Base-by-base conservation (phyloP, 208 protist species). In the Trypanosoma melophagium region DNA sequence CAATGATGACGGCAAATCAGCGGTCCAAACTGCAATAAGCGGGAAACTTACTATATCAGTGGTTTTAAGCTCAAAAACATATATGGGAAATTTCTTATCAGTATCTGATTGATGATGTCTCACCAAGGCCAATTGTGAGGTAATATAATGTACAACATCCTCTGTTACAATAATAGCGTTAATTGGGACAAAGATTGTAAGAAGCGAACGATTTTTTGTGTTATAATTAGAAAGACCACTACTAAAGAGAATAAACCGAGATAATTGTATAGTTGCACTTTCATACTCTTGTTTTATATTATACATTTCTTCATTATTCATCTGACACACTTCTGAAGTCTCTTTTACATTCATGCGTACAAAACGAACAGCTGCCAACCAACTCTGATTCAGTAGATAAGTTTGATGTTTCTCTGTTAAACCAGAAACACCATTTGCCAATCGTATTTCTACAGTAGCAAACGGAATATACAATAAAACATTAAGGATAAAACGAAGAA, bases 401-500 rank as follows among this genome's bases (percentile, higher is more conserved):
- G 10, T 56, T n/a, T 53, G 41, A 2, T 59, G 50, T 24, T 9
- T 3, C 41, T 42, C 22, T 12, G 14, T 49, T 21, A 71, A 35
- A 10, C 50, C 55, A 22, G 4, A 7, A 14, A 71, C 56, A 38
- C 44, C 21, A 4, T 44, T 17, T 0, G 21, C 58, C 14, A 74
- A 19, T 24, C 59, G 42, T 35, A 74, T 55, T 54, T 74, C 68
- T n/a, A 74, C 8, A 10, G 60, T 66, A 16, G 60, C 68, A 19
- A 74, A 65, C 0, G 68, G 68, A 54, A 66, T 52, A 24, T 67
- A 47, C 21, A 74, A 19, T 17, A 74, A 28, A 19, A 53, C 35
- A 24, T 58, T 66, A 57, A 74, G 49, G 31, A 74, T 44, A 60
- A 74, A 74, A 21, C 57, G 58, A 21, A 60, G 22, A 28, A 64